Evolutionary conservation across 169 alveolate species (phyloP).

Genomic region (Eimeria maxima): DNA sequence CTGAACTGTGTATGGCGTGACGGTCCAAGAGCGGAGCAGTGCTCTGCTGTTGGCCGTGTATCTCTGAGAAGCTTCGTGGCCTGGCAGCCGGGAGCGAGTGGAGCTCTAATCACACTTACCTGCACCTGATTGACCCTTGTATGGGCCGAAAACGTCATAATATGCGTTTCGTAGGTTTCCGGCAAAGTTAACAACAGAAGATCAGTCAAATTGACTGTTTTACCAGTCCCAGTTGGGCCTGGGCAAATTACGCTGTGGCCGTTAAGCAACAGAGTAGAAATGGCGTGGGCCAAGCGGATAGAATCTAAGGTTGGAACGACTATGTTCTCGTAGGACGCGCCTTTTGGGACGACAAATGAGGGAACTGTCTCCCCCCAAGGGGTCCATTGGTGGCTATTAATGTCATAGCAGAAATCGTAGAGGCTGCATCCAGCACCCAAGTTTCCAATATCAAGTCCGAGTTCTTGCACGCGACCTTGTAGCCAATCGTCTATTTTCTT

Average conservation of each 20-base stretch:
- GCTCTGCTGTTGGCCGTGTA: not conserved
- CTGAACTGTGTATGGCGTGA: constrained; percentile 82
- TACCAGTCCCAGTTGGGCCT: constrained; percentile 97
- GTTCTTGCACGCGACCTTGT: not conserved
- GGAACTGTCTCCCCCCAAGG: constrained; percentile 91
- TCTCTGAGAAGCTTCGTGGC: not conserved
- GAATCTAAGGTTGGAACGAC: constrained; percentile 96
- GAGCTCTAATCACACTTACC: constrained; percentile 77
- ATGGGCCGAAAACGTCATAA: constrained; percentile 95
- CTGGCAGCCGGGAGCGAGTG: not conserved
- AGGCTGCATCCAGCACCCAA: constrained; percentile 90
- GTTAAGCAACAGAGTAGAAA: constrained; percentile 88
- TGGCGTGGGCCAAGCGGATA: constrained; percentile 92
- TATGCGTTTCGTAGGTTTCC: constrained; percentile 91
- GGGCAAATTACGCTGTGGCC: constrained; percentile 93
- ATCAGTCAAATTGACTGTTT: constrained; percentile 91
- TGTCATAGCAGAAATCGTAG: constrained; percentile 92
- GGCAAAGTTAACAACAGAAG: constrained; percentile 87
- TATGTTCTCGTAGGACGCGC: constrained; percentile 93
- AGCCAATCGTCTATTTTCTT: constrained; percentile 37
- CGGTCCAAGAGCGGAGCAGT: not conserved
- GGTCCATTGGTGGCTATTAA: constrained; percentile 88
- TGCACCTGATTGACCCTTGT: constrained; percentile 96
- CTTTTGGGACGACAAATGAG: constrained; percentile 88
- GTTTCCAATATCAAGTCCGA: constrained; percentile 76